Conservation (phyloP, 768 basidiomycete species). For the Kwoniella newhampshirensis region DNA sequence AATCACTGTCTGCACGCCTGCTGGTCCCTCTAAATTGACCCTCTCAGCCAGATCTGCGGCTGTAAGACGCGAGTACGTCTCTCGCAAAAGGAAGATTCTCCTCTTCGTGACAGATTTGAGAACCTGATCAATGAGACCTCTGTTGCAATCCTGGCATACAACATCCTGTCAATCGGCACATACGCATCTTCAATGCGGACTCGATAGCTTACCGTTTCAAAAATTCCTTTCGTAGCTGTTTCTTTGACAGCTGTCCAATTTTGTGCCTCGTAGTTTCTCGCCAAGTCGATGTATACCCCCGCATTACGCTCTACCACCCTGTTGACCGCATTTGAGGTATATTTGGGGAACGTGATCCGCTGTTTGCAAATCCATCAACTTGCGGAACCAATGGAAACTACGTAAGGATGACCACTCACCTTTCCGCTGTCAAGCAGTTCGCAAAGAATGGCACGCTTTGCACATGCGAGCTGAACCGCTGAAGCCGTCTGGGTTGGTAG, state of each 20-base stretch:
- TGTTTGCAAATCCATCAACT: no score
- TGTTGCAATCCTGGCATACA: constrained; percentile 38
- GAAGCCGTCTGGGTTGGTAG: constrained; percentile 36
- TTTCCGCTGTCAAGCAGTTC: constrained; percentile 38
- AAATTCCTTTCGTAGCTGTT: constrained; percentile 16
- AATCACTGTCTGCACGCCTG: constrained; percentile 13
- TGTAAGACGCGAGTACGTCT: constrained; percentile 35
- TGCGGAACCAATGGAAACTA: not conserved
- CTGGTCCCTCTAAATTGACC: constrained; percentile 14
- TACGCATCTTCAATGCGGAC: not conserved
- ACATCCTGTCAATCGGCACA: not conserved
- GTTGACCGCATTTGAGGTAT: constrained; percentile 26
- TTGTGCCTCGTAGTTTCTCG: constrained; percentile 30
- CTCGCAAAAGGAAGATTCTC: constrained; percentile 26
- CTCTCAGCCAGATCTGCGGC: constrained; percentile 27
- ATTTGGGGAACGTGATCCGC: constrained; percentile 31
- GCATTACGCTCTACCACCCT: constrained; percentile 33
- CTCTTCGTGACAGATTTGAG: constrained; percentile 29
- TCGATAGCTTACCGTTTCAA: constrained; percentile 25
- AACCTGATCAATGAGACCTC: constrained; percentile 38
- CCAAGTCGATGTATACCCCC: constrained; percentile 30
- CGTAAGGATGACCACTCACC: constrained; percentile 20
- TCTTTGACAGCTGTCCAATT: constrained; percentile 32
- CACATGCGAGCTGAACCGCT: constrained; percentile 38
- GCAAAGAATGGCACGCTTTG: constrained; percentile 46